Base-by-base conservation (phyloP, 192 early-diverging fungal species). In the Coemansia guatemalensis region DNA sequence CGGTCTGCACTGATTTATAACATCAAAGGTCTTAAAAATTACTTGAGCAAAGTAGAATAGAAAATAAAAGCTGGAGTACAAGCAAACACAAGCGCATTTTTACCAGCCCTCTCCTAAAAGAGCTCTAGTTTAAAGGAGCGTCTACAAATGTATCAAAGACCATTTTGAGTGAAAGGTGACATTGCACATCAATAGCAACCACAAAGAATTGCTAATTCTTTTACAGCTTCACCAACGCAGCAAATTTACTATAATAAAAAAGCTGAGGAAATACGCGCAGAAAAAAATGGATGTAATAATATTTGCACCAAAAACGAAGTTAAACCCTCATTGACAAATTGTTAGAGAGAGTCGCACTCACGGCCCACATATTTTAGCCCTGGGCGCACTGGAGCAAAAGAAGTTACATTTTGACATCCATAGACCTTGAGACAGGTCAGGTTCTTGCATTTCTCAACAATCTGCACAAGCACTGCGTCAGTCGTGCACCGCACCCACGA, bases 401-500 rank as follows among this genome's bases (percentile, higher is more conserved):
- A 53, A 1, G 87, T 87, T 44, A 94, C 72, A 26, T 82, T 74
- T 53, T 88, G 86, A 54, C 92, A 90, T 3, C 94, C 94, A 73
- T 88, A 95, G 6, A 92, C 86, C 6, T 61, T 71, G n/a, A 94
- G 61, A 25, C 65, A 58, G 11, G 66, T 64, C 49, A 95, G 69
- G 22, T 50, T 57, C n/a, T 51, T 58, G 57, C 86, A 87, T 1
- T 61, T 39, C 18, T 58, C 39, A 29, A 94, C 41, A 11, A 93
- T n/a, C 41, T 72, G 65, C 50, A 72, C 79, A 67, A 95, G 74
- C 21, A 89, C 82, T 18, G 71, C 78, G 58, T 95, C 92, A 51
- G 88, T 86, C 33, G 91, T 75, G 48, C 86, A 83, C 7, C 91
- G 85, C n/a, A 89, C 86, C 86, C 89, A 95, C 30, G 88, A 87